Conservation (phyloP, 805 yeast species). For the Starmerella sp. region DNA sequence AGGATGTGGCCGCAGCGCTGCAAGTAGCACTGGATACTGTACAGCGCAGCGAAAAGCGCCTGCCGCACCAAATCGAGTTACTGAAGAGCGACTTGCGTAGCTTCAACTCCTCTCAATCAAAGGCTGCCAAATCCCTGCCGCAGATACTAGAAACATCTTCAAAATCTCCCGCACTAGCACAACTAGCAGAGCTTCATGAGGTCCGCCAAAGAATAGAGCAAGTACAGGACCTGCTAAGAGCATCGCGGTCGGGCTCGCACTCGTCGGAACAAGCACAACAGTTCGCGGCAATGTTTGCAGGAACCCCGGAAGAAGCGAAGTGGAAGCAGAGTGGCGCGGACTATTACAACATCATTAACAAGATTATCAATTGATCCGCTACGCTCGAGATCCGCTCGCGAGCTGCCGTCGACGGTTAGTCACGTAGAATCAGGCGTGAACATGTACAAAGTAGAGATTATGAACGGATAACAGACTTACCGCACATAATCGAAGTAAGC, state of each 20-base stretch:
- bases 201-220: constrained; percentile 22
- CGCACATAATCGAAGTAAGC: not conserved
- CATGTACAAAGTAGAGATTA: too few species aligned
- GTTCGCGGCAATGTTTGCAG: constrained; percentile 15
- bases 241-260: not conserved
- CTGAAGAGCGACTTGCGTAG: constrained; percentile 25
- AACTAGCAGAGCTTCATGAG: constrained; percentile 21
- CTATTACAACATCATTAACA: constrained; percentile 16
- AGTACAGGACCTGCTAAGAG: constrained; percentile 22
- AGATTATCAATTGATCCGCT: constrained; percentile 5
- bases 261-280: constrained; percentile 6
- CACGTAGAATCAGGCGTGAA: not conserved
- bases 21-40: constrained; percentile 23
- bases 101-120: constrained; percentile 20
- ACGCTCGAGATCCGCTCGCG: too few species aligned
- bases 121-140: constrained; percentile 12
- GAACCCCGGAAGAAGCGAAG: constrained; percentile 19
- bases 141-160: constrained; percentile 7
- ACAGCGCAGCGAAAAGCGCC: constrained; percentile 22
- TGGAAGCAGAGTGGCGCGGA: constrained; percentile 2
- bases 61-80: constrained; percentile 29
- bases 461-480: too few species aligned
- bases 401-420: too few species aligned
- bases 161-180: constrained; percentile 14
- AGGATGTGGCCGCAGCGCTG: constrained; percentile 26